These are phyloP conservation scores for Mikania micrantha DNA, from an alignment of 129 eudicot species.

Conservation along the genomic window DNA sequence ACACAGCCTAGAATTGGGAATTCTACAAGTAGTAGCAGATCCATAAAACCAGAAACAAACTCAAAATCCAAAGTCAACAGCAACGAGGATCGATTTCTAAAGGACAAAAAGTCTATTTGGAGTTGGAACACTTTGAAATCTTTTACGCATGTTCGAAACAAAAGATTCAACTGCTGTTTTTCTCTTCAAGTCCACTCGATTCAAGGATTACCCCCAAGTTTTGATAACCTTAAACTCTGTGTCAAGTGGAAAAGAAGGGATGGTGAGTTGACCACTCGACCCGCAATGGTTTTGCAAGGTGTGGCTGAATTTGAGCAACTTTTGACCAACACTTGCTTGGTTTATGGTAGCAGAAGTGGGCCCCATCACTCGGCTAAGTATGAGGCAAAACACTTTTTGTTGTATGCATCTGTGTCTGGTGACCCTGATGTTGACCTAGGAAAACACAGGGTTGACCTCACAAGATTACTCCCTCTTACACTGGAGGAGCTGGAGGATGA, in stretches of 20 bases:
- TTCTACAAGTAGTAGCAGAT: slow-evolving; percentile 43
- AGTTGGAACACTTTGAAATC: slow-evolving; percentile 87
- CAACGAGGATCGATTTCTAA: slow-evolving; percentile 33
- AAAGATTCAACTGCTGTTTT: slow-evolving; percentile 69
- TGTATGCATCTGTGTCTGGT: slow-evolving; percentile 54
- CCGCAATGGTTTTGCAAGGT: slow-evolving; percentile 51
- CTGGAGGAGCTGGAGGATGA: slow-evolving; percentile 89
- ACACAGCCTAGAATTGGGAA: slow-evolving; percentile 24
- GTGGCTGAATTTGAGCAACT: slow-evolving; percentile 65
- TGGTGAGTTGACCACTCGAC: slow-evolving; percentile 51
- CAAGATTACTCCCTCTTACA: slow-evolving; percentile 83
- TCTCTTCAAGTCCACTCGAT: slow-evolving; percentile 75
- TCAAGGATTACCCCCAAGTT: slow-evolving; percentile 53
- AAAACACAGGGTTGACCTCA: slow-evolving; percentile 78
- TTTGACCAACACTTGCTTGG: slow-evolving; percentile 50
- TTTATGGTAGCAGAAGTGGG: slow-evolving; percentile 78
- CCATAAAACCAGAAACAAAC: slow-evolving; percentile 41
- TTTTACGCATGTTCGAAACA: slow-evolving; percentile 52
- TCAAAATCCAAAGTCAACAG: slow-evolving; percentile 25
- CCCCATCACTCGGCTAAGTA: slow-evolving; percentile 80
- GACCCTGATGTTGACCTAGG: slow-evolving; percentile 77
- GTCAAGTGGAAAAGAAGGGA: slow-evolving; percentile 91
- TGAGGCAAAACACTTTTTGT: slow-evolving; percentile 73
- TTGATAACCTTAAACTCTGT: slow-evolving; percentile 41
- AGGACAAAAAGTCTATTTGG: slow-evolving; percentile 82